A percentile compares a stretch with the other conserved stretches of the same genome.
Evolutionary conservation across 2,329 filamentous ascomycete genomes (phyloP).

Genomic region (Penicillium psychrosexuale): DNA sequence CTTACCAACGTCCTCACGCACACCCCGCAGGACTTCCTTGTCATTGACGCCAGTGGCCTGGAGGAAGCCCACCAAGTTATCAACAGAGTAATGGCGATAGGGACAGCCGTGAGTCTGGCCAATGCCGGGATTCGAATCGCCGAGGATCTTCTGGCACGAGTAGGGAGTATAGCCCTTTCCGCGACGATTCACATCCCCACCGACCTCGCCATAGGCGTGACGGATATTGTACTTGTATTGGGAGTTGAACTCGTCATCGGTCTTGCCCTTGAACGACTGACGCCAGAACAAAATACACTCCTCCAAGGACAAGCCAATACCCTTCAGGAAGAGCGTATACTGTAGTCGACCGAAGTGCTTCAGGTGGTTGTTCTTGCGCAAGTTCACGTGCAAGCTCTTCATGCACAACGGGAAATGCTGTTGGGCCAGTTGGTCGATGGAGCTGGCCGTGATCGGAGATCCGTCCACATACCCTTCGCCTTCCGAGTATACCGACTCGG

Average conservation of each 20-base stretch:
- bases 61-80: conserved; percentile 76
- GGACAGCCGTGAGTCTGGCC: conserved; percentile 95
- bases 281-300: conserved; percentile 93
- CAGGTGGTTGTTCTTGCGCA: conserved; percentile 83
- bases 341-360: conserved; percentile 93
- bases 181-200: conserved; percentile 82
- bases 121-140: conserved; percentile 78
- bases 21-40: conserved; percentile 69
- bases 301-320: conserved; percentile 86
- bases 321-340: conserved; percentile 95
- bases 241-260: conserved; percentile 94
- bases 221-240: conserved; percentile 96
- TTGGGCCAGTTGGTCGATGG: conserved; percentile 73
- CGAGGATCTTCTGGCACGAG: conserved; percentile 92
- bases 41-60: conserved; percentile 78
- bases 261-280: conserved; percentile 75
- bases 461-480: conserved; percentile 64
- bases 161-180: conserved; percentile 86
- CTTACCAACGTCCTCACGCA: conserved; percentile 84
- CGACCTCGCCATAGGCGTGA: conserved; percentile 93
- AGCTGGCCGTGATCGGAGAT: conserved; percentile 70
- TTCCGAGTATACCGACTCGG: conserved; percentile 75
- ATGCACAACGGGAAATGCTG: conserved; percentile 90
- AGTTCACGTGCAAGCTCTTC: conserved; percentile 80
- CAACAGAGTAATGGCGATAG: conserved; percentile 84